A percentile compares a stretch with the other conserved stretches of the same genome.
Conservation (phyloP, 371 early-diverging fungal genomes). For the Dichotomocladium elegans region DNA sequence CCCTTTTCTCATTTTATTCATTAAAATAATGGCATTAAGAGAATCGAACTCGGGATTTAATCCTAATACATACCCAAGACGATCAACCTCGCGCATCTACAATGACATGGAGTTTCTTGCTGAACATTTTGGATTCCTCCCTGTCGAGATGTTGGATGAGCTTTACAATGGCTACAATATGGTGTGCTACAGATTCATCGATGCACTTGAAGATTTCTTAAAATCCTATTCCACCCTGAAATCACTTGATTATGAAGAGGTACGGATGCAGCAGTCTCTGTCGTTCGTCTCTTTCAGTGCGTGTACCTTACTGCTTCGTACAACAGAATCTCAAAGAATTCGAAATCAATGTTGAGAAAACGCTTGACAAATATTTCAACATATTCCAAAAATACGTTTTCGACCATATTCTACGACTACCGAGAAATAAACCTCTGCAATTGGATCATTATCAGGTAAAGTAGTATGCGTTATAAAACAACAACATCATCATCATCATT, state of each 20-base stretch:
- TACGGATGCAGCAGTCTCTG: not conserved
- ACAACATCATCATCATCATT: not conserved
- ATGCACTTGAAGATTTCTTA: constrained; percentile 5
- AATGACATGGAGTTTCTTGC: constrained; percentile 9
- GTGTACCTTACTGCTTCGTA: no score
- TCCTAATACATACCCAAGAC: not conserved
- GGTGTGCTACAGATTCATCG: constrained; percentile 4
- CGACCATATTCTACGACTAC: constrained; percentile 10
- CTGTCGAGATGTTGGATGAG: constrained; percentile 7
- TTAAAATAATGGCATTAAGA: no score
- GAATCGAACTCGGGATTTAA: no score
- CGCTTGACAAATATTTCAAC: constrained; percentile 11
- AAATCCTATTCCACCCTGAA: not conserved
- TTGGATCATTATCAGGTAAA: constrained; percentile 14
- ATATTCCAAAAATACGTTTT: constrained; percentile 12
- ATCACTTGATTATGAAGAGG: not conserved
- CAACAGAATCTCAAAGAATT: no score
- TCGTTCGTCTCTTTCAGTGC: no score
- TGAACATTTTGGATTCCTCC: constrained; percentile 12
- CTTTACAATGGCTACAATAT: constrained; percentile 12
- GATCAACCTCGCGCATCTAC: constrained; percentile 2
- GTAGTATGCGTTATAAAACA: not conserved
- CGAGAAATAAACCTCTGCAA: not conserved
- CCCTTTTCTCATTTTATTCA: no score
- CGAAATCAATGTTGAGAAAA: constrained; percentile 11